phyloP scores from a whole-genome alignment of 164 flowering plant species.

The Chloranthus sessilifolius region DNA sequence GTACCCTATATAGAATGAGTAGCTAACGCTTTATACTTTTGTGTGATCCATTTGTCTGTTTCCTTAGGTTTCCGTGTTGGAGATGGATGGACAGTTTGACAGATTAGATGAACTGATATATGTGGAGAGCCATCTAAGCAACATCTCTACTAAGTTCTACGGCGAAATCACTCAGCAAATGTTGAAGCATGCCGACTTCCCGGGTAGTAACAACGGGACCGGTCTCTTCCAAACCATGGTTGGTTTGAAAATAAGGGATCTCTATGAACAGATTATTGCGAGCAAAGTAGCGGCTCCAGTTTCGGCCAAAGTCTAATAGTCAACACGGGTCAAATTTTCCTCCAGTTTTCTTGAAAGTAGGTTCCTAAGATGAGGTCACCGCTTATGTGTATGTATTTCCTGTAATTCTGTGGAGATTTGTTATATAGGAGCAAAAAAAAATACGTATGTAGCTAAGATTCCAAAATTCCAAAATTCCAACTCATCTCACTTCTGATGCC shows the following conservation, averaged over 20 bases:
- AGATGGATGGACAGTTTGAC: conserved; percentile 98
- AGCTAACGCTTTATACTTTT: no score
- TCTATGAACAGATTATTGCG: conserved; percentile 67
- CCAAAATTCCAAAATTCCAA: no score
- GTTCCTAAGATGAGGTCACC: conserved; percentile 14
- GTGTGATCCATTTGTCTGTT: background rate
- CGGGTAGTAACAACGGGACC: conserved; percentile 94
- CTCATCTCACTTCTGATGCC: no score
- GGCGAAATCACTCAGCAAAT: conserved; percentile 96
- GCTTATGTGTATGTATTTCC: conserved; percentile 12
- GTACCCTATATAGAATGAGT: no score
- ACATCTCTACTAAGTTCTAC: conserved; percentile 83
- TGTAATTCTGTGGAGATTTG: conserved; percentile 23
- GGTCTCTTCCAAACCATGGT: conserved; percentile 92
- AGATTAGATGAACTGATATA: conserved; percentile 93
- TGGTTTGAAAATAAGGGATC: conserved; percentile 86
- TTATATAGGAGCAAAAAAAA: conserved; percentile 19
- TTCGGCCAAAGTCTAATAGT: conserved; percentile 47
- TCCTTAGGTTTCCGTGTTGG: conserved; percentile 75
- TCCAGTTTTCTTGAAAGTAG: background rate
- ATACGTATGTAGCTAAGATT: no score
- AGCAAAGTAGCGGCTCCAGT: conserved; percentile 41
- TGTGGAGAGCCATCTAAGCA: conserved; percentile 90
- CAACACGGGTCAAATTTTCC: conserved; percentile 4
- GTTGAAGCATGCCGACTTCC: conserved; percentile 89